Conservation (phyloP, 768 basidiomycete genomes). For the Amanita jacksonii region DNA sequence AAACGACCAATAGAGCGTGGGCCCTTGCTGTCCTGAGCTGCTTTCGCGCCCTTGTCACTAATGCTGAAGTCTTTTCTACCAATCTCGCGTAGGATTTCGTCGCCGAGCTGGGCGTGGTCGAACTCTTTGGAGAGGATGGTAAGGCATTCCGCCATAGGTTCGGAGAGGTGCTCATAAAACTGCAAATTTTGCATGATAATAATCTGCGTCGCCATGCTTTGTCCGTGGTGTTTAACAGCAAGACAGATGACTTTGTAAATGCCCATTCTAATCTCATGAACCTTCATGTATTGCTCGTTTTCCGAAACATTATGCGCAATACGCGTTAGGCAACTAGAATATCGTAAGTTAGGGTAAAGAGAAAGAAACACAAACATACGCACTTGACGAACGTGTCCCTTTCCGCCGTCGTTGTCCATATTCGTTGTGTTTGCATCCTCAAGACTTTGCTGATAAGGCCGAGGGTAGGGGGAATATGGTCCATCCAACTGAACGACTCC, state of each 20-base stretch:
- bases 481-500: constrained; percentile 66
- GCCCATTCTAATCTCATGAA: constrained; percentile 53
- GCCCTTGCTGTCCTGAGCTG: constrained; percentile 74
- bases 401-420: constrained; percentile 88
- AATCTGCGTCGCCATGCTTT: constrained; percentile 77
- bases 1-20: constrained; percentile 82
- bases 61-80: constrained; percentile 60
- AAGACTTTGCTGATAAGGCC: constrained; percentile 66
- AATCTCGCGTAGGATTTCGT: constrained; percentile 87
- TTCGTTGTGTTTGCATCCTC: constrained; percentile 53
- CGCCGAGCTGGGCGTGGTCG: constrained; percentile 81
- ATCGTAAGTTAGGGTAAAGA: background rate
- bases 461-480: constrained; percentile 65
- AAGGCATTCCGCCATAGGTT: constrained; percentile 89
- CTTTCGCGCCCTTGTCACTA: background rate
- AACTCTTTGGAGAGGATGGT: constrained; percentile 73
- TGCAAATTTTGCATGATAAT: constrained; percentile 87
- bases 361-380: constrained; percentile 18
- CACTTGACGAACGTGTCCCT: constrained; percentile 80
- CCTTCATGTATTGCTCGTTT: constrained; percentile 84
- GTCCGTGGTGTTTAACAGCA: constrained; percentile 86
- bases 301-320: constrained; percentile 85
- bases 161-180: constrained; percentile 90
- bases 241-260: constrained; percentile 85
- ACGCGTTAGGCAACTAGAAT: constrained; percentile 67